Base-by-base conservation (phyloP, 2,329 filamentous ascomycete species). In the Fonsecaea monophora region DNA sequence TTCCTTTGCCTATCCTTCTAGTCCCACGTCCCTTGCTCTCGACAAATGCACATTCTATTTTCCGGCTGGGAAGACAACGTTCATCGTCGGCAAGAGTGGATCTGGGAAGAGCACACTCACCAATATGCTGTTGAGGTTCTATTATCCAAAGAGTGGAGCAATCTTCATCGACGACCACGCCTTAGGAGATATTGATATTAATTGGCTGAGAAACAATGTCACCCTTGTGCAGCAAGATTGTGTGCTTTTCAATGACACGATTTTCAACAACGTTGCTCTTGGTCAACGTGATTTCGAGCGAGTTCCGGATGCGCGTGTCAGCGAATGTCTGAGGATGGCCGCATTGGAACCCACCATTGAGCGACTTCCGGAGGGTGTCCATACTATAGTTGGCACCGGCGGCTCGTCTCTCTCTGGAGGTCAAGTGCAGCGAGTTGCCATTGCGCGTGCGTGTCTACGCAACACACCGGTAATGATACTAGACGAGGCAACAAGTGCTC, bases 41-140 rank as follows among this genome's bases (percentile, higher is more conserved):
- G 78, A 85, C 0, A 79, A 85, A 6, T 85, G 86, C 0, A 88
- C 83, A 0, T 84, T 97, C 68, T 85, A 83, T 70, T 94, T 98
- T 65, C 86, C 88, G 0, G 83, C 89, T 0, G 89, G 91, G 0
- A 83, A 91, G 68, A 87, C 90, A 2, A 92, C 89, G 0, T 97
- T 95, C 74, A 83, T 98, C 1, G 87, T 97, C 58, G 95, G 94
- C 0, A 86, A 85, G 73, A 97, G 92, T 74, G 95, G 95, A 0
- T 97, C 92, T 1, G 94, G 94, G 0, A 98, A 98, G 77, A 97
- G 92, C 72, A 98, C 94, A 0, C 75, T 98, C 1, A 89, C 90
- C 0, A 92, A 92, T 74, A 83, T 98, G 0, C 82, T 98, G 0
- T 83, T 93, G 59, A 87, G 89, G 12, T 91, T 96, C 72, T 97